Evolutionary conservation across 768 basidiomycete genomes (phyloP), one percentile per base, ranked within the genome.

Genomic region (Tephrocybe sp.): DNA sequence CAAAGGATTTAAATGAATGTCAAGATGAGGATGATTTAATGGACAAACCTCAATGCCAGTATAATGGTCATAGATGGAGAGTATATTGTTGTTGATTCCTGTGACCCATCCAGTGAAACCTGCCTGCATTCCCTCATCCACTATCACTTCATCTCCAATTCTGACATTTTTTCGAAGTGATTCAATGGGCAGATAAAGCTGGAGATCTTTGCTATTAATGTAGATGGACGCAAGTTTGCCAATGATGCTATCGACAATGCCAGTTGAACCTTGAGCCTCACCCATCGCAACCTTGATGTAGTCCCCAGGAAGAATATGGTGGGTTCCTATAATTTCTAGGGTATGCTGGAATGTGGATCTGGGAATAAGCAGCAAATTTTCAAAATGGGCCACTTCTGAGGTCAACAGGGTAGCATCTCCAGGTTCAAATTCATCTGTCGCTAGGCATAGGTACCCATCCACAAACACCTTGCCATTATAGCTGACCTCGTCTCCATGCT

Each of bases 21-120:
- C 2, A 47, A 8, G 2, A 30, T 16, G 16, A 18, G 34, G 4
- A 37, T 21, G 9, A 9, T 12, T 27, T 12, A 19, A 24, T 28
- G 11, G 19, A 46, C n/a, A 46, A 19, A 39, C 47, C 37, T 39
- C n/a, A 2, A 15, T 2, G 2, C 16, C 2, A n/a, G 37, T 13
- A 13, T 47, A 27, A 24, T 25, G 37, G 21, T 48, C 47, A 21
- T 21, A 40, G 9, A 48, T 9, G 13, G 38, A n/a, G 3, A 48
- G 3, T 3, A 5, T 21, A 6, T 32, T 37, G 3, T 24, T 37
- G 15, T 2, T 13, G 3, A 47, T 15, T 1, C 24, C 11, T 3
- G 28, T 39, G 6, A 48, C 47, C 47, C 47, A 48, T 3, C 47
- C 47, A 21, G 26, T 32, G 2, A 45, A 15, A 15, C 27, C 37